Base-by-base conservation (phyloP, 192 early-diverging fungal genomes). In the Cladochytrium replicatum region DNA sequence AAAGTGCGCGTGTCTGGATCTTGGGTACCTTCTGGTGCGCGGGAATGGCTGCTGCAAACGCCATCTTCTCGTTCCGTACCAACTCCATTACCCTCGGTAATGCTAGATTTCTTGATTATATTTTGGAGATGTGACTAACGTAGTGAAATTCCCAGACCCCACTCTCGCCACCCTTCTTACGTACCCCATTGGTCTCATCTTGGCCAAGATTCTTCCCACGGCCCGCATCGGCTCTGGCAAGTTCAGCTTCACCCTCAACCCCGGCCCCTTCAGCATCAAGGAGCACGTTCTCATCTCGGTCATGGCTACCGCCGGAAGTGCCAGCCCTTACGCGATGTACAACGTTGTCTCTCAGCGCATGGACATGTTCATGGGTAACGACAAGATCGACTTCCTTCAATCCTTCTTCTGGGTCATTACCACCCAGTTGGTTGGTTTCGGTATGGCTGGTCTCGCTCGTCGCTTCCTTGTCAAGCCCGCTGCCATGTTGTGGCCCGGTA, bases 201-300 rank as follows among this genome's bases (percentile, higher is more conserved):
- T 84, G 58, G 81, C 84, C 23, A 62, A 67, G 40, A 48, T 75
- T 13, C 55, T 86, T 32, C 84, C 86, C 8, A 65, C 44, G 2
- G 39, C 55, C 21, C 63, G 58, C n/a, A 61, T 80, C 48, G 37
- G 43, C n/a, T 38, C 72, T 0, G 77, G 79, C 52, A 67, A 74
- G 13, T 63, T 45, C 29, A 59, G 60, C 15, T 66, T 57, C 32
- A 54, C 40, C 13, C 71, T 89, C 27, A 93, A 93, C 51, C 83
- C 85, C 0, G 90, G 90, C 0, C 89, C 83, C 11, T 93, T 91
- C 68, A 80, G 71, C 51, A 79, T 89, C 55, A 95, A 95, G 60
- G 91, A 90, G 50, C 86, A 91, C 55, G 88, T 84, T 1, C 67
- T 94, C 13, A 85, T 89, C 26, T 78, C 78, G 9, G 72, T 91